Conservation (phyloP, 140 eudicot genomes). For the Bidens hawaiensis region DNA sequence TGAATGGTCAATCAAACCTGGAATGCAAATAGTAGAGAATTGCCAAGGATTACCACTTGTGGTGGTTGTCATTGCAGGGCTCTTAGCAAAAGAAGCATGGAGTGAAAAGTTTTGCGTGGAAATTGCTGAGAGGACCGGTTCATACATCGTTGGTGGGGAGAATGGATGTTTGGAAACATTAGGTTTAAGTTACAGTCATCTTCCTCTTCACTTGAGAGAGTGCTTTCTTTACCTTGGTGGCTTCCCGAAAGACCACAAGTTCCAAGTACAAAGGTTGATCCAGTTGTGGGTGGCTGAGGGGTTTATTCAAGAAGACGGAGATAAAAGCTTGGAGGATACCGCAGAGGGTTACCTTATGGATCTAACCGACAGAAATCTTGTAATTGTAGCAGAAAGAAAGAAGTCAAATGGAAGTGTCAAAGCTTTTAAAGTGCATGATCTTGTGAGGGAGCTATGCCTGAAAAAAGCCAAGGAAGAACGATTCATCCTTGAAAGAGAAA, state of each 20-base stretch:
- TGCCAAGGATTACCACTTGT: slow-evolving; percentile 15
- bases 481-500: too few relatives aligned
- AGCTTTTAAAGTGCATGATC: slow-evolving; percentile 30
- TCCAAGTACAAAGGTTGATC: slow-evolving; percentile 10
- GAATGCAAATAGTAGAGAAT: slow-evolving; percentile 1
- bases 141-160: not conserved
- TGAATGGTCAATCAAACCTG: not conserved
- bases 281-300: slow-evolving; percentile 52
- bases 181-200: slow-evolving; percentile 13
- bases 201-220: slow-evolving; percentile 26
- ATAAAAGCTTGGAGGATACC: slow-evolving; percentile 22
- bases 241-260: slow-evolving; percentile 20
- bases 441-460: slow-evolving; percentile 26
- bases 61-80: slow-evolving; percentile 19
- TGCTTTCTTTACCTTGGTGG: slow-evolving; percentile 40
- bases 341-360: slow-evolving; percentile 22
- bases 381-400: slow-evolving; percentile 11
- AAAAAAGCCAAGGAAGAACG: not conserved
- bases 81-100: slow-evolving; percentile 11
- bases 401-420: slow-evolving; percentile 12
- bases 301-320: slow-evolving; percentile 10
- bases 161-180: not conserved
- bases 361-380: slow-evolving; percentile 22
- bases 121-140: not conserved
- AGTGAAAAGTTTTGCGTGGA: not conserved